Base-by-base conservation (phyloP, 495 filamentous ascomycete species). In the Lepidopterella palustris region DNA sequence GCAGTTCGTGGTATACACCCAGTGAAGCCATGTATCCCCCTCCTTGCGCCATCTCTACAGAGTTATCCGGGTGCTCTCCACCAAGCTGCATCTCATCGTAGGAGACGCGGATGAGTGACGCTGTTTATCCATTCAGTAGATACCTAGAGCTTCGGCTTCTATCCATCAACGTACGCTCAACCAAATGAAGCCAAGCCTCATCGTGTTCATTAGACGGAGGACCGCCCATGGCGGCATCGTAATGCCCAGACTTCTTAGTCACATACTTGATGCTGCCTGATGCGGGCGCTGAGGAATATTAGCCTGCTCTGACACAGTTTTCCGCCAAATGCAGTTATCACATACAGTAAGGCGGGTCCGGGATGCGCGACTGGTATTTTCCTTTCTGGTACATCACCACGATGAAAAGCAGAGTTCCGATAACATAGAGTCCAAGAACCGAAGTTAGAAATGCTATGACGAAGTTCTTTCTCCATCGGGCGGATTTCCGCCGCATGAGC, bases 1-100 rank as follows among this genome's bases (percentile, higher is more conserved):
- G 55, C 13, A 47, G 35, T 40, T 57, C 55, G 20, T 57, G 55
- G 40, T 47, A 57, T 26, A 57, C 55, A 47, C 55, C 55, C 24
- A 57, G 55, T 0, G 35, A 57, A 21, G 29, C 39, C 55, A 57
- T 47, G 23, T 57, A 57, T 10, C 55, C 55, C 8, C 55, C 55
- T 27, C 55, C 55, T 10, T 57, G 35, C 2, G n/a, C 32, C n/a
- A 57, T 28, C 1, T 32, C 55, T 13, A 57, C 55, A 9, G 35
- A 57, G 32, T 47, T 8, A 5, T 47, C 35, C 3, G 55, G 55
- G 29, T 57, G 20, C 23, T 57, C 55, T 15, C 35, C 31, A 13
- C 32, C 35, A 5, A 45, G 55, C 8, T 45, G 4, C 35, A 57
- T 57, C 20, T 57, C 55, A 21, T 57, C 55, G 28, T 57, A 57